These are phyloP conservation scores for Pichia ethanolica DNA, from an alignment of 805 yeast genomes.

Conservation along the genomic window DNA sequence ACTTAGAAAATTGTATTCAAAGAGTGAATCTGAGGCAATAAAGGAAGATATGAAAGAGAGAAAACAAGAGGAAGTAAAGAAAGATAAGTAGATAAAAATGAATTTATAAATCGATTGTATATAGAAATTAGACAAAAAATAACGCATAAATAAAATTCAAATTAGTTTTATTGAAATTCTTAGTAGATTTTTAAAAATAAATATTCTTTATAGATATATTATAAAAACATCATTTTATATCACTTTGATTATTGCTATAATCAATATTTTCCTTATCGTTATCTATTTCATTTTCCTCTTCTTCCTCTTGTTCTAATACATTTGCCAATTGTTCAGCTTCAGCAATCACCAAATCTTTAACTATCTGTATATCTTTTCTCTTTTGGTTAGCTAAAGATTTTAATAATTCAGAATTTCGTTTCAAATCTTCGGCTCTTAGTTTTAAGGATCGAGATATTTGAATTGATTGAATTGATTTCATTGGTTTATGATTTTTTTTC, in stretches of 20 bases:
- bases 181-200: too few relatives aligned
- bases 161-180: too few relatives aligned
- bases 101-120: too few relatives aligned
- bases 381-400: neutral
- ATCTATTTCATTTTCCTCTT: neutral
- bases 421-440: neutral
- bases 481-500: neutral
- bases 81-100: neutral
- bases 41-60: neutral
- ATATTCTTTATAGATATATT: too few relatives aligned
- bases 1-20: slow-evolving; percentile 16
- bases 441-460: neutral
- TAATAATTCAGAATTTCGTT: slow-evolving; percentile 3
- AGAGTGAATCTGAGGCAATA: slow-evolving; percentile 9
- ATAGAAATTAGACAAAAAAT: too few relatives aligned
- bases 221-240: neutral
- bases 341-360: slow-evolving; percentile 11
- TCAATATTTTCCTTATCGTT: too few relatives aligned
- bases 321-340: slow-evolving; percentile 16
- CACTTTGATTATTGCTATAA: neutral
- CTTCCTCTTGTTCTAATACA: slow-evolving; percentile 14
- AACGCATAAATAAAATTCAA: too few relatives aligned
- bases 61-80: neutral
- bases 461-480: slow-evolving; percentile 1
- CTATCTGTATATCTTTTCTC: neutral